Conservation (phyloP, 2,329 filamentous ascomycete genomes). For the Phaeosphaeriaceae sp. region DNA sequence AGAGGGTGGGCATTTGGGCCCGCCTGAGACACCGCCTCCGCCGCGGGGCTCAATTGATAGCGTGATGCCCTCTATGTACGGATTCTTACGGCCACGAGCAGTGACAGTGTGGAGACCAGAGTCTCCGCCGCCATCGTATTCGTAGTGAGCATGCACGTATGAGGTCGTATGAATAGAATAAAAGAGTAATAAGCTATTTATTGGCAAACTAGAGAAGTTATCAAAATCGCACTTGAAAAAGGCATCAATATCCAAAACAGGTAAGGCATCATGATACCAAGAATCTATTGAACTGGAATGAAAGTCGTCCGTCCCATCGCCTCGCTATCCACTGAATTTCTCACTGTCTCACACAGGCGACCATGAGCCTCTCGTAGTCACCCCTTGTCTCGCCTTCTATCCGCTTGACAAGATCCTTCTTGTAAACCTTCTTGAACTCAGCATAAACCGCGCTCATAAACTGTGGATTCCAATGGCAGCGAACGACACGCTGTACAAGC, state of each 20-base stretch:
- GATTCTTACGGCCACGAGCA: constrained; percentile 1
- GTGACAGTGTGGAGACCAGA: constrained; percentile 4
- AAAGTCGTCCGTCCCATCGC: neutral
- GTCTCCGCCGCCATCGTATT: constrained; percentile 7
- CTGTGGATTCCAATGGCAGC: constrained; percentile 80
- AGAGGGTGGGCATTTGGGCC: constrained; percentile 22
- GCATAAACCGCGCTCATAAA: constrained; percentile 78
- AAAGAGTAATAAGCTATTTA: neutral
- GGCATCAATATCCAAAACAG: neutral
- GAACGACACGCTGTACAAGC: constrained; percentile 77
- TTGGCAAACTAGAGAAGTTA: too few relatives aligned
- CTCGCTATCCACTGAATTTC: neutral
- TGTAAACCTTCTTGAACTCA: constrained; percentile 76
- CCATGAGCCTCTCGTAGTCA: constrained; percentile 77
- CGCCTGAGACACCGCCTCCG: constrained; percentile 16
- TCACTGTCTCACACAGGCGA: constrained; percentile 64
- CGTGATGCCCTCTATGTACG: constrained; percentile 4
- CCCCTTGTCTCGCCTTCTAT: constrained; percentile 85
- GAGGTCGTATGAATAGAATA: neutral
- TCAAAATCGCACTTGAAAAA: too few relatives aligned
- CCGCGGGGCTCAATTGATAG: constrained; percentile 9
- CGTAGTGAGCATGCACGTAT: neutral
- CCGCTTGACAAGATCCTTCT: constrained; percentile 68
- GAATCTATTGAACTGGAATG: neutral
- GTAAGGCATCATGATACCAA: neutral